Base-by-base conservation (phyloP, 1,284 basidiomycete genomes). In the Tilletiaria anomala region DNA sequence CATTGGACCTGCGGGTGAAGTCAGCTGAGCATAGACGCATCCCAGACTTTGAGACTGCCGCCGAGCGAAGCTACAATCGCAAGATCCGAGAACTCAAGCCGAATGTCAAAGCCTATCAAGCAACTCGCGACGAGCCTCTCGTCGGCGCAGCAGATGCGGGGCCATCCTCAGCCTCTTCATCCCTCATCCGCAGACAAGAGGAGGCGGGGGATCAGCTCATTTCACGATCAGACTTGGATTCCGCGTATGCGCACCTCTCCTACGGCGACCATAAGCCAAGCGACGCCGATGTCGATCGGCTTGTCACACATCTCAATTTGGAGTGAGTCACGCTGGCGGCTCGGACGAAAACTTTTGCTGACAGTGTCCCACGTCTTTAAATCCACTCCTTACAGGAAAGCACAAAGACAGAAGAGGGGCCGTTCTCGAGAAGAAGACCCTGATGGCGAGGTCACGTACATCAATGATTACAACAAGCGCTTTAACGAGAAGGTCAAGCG, bases 401-500 rank as follows among this genome's bases (percentile, higher is more conserved):
- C n/a, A n/a, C n/a, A n/a, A n/a, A n/a, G n/a, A n/a, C n/a, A n/a
- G 34, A 89, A 84, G 62, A 81, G 85, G 70, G 84, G 82, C 26
- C 74, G 88, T 51, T 84, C 86, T 69, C 76, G 87, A 45, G 73
- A 73, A 64, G 88, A 91, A 70, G 87, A 94, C 59, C 80, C 83
- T 40, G 82, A 91, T 50, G 87, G 83, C 42, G 87, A 94, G 54
- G 84, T 97, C 68, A 96, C 87, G 11, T 97, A 97, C 67, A 97
- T 97, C 78, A 99, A 99, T 74, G 86, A 94, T 68, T 80, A 53
- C 68, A 99, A 99, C 72, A 80, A 85, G 59, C 85, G 91, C 40
- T 97, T 96, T 76, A 97, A 96, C 78, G 89, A 89, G 72, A 97
- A 85, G 83, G 87, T 96, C 71, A 81, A 83, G 16, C 77, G 91